Base-by-base conservation (phyloP, 176 grass and related monocot genomes). In the Echinochloa phyllopogon region DNA sequence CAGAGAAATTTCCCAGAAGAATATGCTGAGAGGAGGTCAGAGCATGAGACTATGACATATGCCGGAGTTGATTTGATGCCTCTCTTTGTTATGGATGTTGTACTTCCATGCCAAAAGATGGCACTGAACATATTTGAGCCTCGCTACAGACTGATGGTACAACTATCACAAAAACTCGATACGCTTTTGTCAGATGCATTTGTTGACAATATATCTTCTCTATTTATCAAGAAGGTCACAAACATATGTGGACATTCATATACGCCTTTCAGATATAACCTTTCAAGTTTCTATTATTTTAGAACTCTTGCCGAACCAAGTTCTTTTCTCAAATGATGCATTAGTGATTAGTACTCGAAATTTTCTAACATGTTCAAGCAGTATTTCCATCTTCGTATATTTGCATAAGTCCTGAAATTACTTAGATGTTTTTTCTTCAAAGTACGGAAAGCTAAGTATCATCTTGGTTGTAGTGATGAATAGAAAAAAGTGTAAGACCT, bases 51-150 rank as follows among this genome's bases (percentile, higher is more conserved):
- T 77, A 88, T 86, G 81, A 92, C 87, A 68, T 94, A 99, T 87
- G 86, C 93, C 83, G 93, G 96, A 21, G 36, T 90, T 81, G 91
- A 99, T 87, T 87, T 99, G 85, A 86, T 99, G 91, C 96, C 96
- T 87, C 88, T 99, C 78, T 99, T 99, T 89, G 94, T 99, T 78
- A 99, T 99, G 96, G 96, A 96, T 92, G 94, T 99, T 82, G 91
- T 99, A 60, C 88, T 99, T 47, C 96, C 96, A 48, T 89, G 86
- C 81, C 96, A 99, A 87, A 99, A 96, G 81, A 91, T 99, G 88
- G 87, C 92, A 85, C 82, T 99, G 74, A 96, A 99, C 82, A 99
- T 99, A 92, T 96, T 99, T 92, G 96, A 99, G 86, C 96, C 96
- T 91, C 96, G 96, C 88, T 99, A 99, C 87, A 96, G 96, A 65